phyloP scores from a whole-genome alignment of 371 early-diverging fungal genomes.

The Mucor mucedo region DNA sequence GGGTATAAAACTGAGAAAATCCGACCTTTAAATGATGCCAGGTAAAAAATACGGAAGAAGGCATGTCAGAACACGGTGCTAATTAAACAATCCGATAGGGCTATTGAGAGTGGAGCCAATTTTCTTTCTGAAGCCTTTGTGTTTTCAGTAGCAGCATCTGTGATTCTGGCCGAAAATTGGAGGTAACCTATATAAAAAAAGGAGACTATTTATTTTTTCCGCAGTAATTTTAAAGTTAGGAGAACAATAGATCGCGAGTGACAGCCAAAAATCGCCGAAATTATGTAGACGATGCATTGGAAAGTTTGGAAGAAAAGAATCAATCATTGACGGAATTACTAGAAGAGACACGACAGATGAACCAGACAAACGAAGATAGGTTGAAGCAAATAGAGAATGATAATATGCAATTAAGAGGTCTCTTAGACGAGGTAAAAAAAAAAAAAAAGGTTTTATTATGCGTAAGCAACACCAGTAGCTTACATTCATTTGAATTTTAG shows the following conservation, averaged over 20 bases:
- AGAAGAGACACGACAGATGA: slow-evolving; percentile 37
- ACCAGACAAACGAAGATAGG: slow-evolving; percentile 39
- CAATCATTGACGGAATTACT: slow-evolving; percentile 46
- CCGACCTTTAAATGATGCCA: slow-evolving; percentile 84
- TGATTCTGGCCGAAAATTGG: slow-evolving; percentile 74
- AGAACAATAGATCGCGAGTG: slow-evolving; percentile 59
- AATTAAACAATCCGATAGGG: slow-evolving; percentile 44
- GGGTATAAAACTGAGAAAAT: slow-evolving; percentile 82
- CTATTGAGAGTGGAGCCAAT: slow-evolving; percentile 88
- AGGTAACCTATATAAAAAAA: slow-evolving; percentile 38
- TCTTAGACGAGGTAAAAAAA: slow-evolving; percentile 52
- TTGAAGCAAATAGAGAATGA: slow-evolving; percentile 53
- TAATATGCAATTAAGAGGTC: slow-evolving; percentile 51
- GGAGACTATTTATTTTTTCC: neutral
- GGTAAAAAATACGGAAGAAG: slow-evolving; percentile 31
- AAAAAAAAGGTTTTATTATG: neutral
- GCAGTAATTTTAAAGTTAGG: neutral
- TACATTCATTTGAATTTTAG: slow-evolving; percentile 10
- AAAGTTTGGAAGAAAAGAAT: slow-evolving; percentile 60
- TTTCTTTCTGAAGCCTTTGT: slow-evolving; percentile 87
- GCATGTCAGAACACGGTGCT: neutral
- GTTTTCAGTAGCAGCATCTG: slow-evolving; percentile 81
- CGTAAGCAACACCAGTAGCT: neutral
- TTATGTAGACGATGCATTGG: slow-evolving; percentile 75
- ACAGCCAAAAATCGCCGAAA: slow-evolving; percentile 68